These are phyloP conservation scores for Vanrija pseudolonga DNA, from an alignment of 1,284 basidiomycete genomes.

Conservation along the genomic window DNA sequence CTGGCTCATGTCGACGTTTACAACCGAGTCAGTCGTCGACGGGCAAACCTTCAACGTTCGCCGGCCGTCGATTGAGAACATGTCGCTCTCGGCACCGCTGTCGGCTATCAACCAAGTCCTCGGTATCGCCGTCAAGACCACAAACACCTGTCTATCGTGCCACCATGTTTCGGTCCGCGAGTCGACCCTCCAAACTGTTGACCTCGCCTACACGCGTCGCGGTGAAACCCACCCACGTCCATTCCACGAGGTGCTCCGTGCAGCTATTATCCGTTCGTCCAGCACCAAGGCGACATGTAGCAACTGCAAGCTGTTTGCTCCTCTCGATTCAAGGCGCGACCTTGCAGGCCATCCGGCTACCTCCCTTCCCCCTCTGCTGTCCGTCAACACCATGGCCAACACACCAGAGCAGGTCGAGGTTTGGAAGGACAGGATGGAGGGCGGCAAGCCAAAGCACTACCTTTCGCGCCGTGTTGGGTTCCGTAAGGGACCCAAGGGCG, in stretches of 20 bases:
- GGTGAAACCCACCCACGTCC: constrained; percentile 3
- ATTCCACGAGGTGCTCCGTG: constrained; percentile 68
- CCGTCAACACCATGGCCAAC: constrained; percentile 78
- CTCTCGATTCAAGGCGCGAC: constrained; percentile 67
- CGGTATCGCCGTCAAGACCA: constrained; percentile 69
- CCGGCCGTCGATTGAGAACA: constrained; percentile 1
- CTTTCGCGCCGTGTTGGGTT: constrained; percentile 48
- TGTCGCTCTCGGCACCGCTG: constrained; percentile 24
- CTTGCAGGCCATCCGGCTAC: constrained; percentile 57
- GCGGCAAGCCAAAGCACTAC: constrained; percentile 26
- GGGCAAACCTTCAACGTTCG: constrained; percentile 31
- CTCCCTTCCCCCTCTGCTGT: constrained; percentile 74
- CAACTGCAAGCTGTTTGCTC: constrained; percentile 71
- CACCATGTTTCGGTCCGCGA: constrained; percentile 67
- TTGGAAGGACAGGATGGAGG: constrained; percentile 64
- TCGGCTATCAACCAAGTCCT: constrained; percentile 75
- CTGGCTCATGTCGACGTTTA: constrained; percentile 64
- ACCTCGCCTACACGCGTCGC: constrained; percentile 70
- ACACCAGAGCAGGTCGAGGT: constrained; percentile 69
- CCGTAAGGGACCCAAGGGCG: constrained; percentile 19
- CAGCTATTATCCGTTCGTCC: constrained; percentile 75
- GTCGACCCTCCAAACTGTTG: constrained; percentile 73
- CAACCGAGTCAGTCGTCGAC: constrained; percentile 35
- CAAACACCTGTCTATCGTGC: constrained; percentile 73
- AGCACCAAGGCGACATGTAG: constrained; percentile 82